phyloP scores from a whole-genome alignment of 1,284 basidiomycete species.

The Earliella scabrosa region DNA sequence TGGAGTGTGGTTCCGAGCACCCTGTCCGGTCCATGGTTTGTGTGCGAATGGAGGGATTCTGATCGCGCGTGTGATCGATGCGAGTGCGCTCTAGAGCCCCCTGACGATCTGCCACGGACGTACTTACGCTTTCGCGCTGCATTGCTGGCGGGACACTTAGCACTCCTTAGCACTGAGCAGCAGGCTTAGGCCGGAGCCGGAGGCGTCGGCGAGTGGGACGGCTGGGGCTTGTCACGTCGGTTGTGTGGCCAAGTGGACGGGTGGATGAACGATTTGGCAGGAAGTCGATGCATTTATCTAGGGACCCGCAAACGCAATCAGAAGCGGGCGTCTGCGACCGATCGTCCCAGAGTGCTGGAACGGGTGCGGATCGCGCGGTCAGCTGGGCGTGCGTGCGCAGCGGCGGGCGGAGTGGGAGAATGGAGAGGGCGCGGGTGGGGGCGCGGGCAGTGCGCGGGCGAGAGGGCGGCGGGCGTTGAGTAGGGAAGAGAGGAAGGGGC shows the following conservation, averaged over 20 bases:
- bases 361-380: background rate
- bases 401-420: background rate
- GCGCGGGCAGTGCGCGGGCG: background rate
- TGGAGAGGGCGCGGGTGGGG: background rate
- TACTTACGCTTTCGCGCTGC: too few relatives aligned
- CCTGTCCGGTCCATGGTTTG: slow-evolving; percentile 2
- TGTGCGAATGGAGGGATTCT: background rate
- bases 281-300: slow-evolving; percentile 6
- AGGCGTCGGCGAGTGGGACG: too few relatives aligned
- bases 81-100: background rate
- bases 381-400: background rate
- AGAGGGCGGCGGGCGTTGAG: slow-evolving; percentile 5
- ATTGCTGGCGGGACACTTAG: too few relatives aligned
- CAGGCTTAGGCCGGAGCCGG: too few relatives aligned
- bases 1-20: background rate
- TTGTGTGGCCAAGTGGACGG: background rate
- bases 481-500: background rate
- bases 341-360: slow-evolving; percentile 16
- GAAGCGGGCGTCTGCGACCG: slow-evolving; percentile 14
- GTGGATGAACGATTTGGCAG: background rate
- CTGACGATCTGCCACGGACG: too few relatives aligned
- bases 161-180: too few relatives aligned
- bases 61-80: slow-evolving; percentile 6
- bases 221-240: background rate
- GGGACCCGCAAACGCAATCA: slow-evolving; percentile 24